These are phyloP conservation scores for Starmerella geochares DNA, from an alignment of 805 yeast genomes.

Conservation along the genomic window DNA sequence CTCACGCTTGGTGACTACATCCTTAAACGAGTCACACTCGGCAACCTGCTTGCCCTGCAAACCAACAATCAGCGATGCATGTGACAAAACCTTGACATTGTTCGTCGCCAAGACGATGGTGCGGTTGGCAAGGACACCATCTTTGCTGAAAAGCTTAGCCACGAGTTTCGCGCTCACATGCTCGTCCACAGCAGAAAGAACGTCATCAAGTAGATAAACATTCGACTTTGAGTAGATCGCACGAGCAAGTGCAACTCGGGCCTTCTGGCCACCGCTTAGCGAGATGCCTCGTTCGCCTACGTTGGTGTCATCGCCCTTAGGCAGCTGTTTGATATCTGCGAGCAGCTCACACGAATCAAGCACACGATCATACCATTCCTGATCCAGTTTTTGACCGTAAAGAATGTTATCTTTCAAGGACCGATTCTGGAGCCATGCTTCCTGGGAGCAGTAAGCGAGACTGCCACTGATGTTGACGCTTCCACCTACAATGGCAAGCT, in stretches of 20 bases:
- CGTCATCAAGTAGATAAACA: conserved; percentile 80
- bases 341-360: conserved; percentile 79
- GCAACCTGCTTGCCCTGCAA: conserved; percentile 38
- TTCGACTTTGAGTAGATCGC: conserved; percentile 95
- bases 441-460: conserved; percentile 74
- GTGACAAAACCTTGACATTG: conserved; percentile 62
- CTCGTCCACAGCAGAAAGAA: conserved; percentile 92
- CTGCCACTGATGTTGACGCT: conserved; percentile 55
- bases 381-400: conserved; percentile 79
- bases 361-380: conserved; percentile 68
- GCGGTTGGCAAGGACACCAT: conserved; percentile 60
- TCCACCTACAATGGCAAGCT: conserved; percentile 60
- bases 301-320: conserved; percentile 82
- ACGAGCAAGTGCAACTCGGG: conserved; percentile 85
- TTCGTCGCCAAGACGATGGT: conserved; percentile 74
- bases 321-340: conserved; percentile 65
- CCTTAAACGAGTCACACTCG: conserved; percentile 52
- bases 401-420: conserved; percentile 77
- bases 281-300: conserved; percentile 98
- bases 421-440: conserved; percentile 91
- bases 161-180: conserved; percentile 86
- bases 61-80: conserved; percentile 58
- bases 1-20: conserved; percentile 35
- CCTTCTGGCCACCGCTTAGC: conserved; percentile 95
- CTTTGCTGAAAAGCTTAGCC: conserved; percentile 61